Percentiles rank a stretch among this genome's conserved stretches.
These are phyloP conservation scores for barley (Hordeum vulgare) DNA, from an alignment of 176 grass and related monocot genomes.

Conservation along the genomic window MorexV3_pseudomolecules_assembly NC_058520.1:66829962-66830461, in stretches of 20 bases:
- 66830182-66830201: no score
- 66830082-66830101: no score
- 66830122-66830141: no score
- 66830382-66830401: background rate
- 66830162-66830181: no score
- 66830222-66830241: slow-evolving; percentile 41
- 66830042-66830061: no score
- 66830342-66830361: slow-evolving; percentile 1
- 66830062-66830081: no score
- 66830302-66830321: slow-evolving; percentile 49
- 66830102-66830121: no score
- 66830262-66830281: slow-evolving; percentile 36
- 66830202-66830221: slow-evolving; percentile 41
- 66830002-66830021: no score
- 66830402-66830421: slow-evolving; percentile 9
- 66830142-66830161: no score
- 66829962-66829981: no score
- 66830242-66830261: slow-evolving; percentile 30
- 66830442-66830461: background rate
- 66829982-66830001: no score
- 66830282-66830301: slow-evolving; percentile 27
- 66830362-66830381: background rate
- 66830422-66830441: background rate
- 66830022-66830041: no score
- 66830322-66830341: slow-evolving; percentile 51